phyloP scores from a whole-genome alignment of 371 early-diverging fungal genomes.

The Saksenaea oblongispora region DNA sequence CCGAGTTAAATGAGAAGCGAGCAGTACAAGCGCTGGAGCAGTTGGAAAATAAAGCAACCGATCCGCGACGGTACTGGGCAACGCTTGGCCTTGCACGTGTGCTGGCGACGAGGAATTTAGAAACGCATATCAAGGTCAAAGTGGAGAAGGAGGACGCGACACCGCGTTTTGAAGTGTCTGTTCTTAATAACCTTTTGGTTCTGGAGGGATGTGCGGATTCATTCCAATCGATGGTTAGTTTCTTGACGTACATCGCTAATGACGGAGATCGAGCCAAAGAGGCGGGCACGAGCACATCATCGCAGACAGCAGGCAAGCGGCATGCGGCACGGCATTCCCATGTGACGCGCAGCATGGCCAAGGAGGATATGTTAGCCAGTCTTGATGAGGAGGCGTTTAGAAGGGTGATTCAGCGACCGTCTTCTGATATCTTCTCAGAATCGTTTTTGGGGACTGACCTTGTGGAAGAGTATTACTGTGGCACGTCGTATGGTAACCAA shows the following conservation, averaged over 20 bases:
- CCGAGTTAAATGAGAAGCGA: constrained; percentile 28
- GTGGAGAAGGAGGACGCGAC: constrained; percentile 24
- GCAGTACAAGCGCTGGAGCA: constrained; percentile 3
- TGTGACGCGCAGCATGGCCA: constrained; percentile 4
- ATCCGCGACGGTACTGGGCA: constrained; percentile 39
- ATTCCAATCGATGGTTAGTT: constrained; percentile 60
- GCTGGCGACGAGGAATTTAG: constrained; percentile 38
- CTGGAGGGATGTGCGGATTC: constrained; percentile 81
- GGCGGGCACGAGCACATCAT: too few species aligned
- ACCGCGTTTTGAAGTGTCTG: constrained; percentile 26
- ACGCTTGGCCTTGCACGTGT: constrained; percentile 42
- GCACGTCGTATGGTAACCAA: not conserved
- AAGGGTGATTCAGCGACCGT: not conserved
- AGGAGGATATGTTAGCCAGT: constrained; percentile 47
- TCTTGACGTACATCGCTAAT: constrained; percentile 48
- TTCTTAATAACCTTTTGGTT: constrained; percentile 65
- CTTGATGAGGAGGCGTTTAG: constrained; percentile 65
- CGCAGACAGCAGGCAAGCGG: not conserved
- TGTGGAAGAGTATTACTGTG: constrained; percentile 57
- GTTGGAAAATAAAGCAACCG: constrained; percentile 17
- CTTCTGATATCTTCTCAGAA: constrained; percentile 11
- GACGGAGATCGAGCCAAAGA: constrained; percentile 23
- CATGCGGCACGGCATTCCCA: constrained; percentile 1
- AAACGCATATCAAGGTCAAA: constrained; percentile 42
- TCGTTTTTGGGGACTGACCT: constrained; percentile 33